Base-by-base conservation (phyloP, 768 basidiomycete genomes). In the Mycena epipterygia region DNA sequence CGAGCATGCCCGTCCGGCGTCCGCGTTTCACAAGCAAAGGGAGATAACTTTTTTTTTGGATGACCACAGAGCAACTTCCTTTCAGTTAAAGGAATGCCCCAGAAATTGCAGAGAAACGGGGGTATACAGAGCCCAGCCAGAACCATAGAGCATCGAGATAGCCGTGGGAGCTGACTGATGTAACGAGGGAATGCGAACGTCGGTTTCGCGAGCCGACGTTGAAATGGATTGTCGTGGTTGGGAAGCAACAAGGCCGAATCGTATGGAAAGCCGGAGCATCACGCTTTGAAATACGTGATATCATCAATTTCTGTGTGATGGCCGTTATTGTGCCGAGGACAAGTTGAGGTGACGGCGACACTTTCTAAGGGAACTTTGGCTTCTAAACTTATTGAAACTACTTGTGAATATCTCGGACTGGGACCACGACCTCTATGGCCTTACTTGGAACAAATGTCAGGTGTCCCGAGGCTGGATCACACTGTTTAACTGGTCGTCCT, bases 21-120 rank as follows among this genome's bases (percentile, higher is more conserved):
- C 44, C 44, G n/a, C 46, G 59, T 61, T 61, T 61, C 59, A 61
- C 21, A 61, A 49, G 33, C 59, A 61, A 49, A 61, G 30, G 46
- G 59, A 61, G 44, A n/a, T 60, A 33, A 33, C 17, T 32, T 29
- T 46, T 23, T 46, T 1, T 41, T 57, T 41, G 55, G 35, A 48
- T 42, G 42, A 42, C 42, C 42, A 7, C 42, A 42, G 42, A 42
- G 16, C 21, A 21, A 14, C 42, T 37, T 37, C 8, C 8, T 37
- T 37, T 37, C 35, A 37, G 35, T 37, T 37, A 37, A 37, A 37
- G 35, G 42, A 42, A 42, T 42, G 42, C 42, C 42, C 21, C 42
- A 42, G 16, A 42, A 21, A 42, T 42, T 42, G 42, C 8, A 42
- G 42, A 42, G 42, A 42, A 42, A 42, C 21, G 16, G 14, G 25